Base-by-base conservation (phyloP, 164 flowering plant genomes). In the Dillenia suffruticosa region DNA sequence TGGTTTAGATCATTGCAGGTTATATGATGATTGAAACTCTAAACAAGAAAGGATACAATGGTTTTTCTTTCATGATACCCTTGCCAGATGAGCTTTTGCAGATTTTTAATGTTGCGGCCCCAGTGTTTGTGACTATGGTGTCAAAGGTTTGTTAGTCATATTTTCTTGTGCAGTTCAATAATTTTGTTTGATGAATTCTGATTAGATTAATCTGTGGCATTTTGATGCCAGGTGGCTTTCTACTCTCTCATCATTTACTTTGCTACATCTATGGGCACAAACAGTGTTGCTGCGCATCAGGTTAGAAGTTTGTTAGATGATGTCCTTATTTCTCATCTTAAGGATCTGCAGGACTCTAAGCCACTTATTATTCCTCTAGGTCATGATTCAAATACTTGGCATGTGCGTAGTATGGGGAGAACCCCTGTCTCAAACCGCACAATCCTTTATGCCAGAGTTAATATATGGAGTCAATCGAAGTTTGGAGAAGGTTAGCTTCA, bases 381-480 rank as follows among this genome's bases (percentile, higher is more conserved):
- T 91, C 68, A 83, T 95, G 97, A 61, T 84, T 67, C 97, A 93
- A 70, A 78, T 80, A 40, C 82, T 54, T 61, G 50, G 84, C 65
- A 82, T 88, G 85, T 90, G 89, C 72, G 70, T 84, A 0, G 97
- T 92, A 46, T 89, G 89, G 87, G 97, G 97, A 48, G 97, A 92
- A 67, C 97, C 99, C 47, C 92, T 95, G 51, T 86, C 94, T 58
- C 99, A 95, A 81, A 90, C 99, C 53, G 99, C 99, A 17, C 97
- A 95, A 67, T 86, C 99, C 51, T 95, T 90, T 76, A 89, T 95
- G 97, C 99, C 99, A 10, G 99, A 84, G 80, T 80, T 88, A 70
- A 69, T 95, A 40, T 84, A 78, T 77, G 99, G 99, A 62, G 79
- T 54, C 3, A 70, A 83, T 47, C 81, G 81, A 54, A 91, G 69